phyloP scores from a whole-genome alignment of 169 alveolate species.

The Eimeria zaria region DNA sequence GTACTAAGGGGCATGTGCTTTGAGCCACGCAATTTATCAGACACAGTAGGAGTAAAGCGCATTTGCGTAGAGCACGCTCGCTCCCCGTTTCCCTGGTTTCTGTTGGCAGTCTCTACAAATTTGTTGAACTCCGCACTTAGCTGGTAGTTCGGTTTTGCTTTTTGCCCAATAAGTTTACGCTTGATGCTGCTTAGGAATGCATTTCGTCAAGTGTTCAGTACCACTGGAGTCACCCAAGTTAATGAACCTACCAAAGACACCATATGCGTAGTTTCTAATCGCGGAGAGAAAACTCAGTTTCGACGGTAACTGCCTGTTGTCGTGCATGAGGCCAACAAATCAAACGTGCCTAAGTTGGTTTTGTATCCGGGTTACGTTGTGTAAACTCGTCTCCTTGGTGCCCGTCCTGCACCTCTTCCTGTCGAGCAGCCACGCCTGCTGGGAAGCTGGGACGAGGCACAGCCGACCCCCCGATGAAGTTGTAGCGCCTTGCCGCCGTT shows the following conservation, averaged over 20 bases:
- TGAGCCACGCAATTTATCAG: neutral
- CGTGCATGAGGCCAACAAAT: no score
- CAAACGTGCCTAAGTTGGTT: neutral
- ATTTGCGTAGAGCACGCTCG: neutral
- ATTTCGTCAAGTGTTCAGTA: neutral
- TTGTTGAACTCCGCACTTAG: neutral
- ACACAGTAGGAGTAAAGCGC: neutral
- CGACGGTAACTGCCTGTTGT: neutral
- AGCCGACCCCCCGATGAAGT: neutral
- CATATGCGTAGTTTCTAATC: neutral
- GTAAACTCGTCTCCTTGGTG: neutral
- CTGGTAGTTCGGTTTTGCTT: neutral
- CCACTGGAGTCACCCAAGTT: neutral
- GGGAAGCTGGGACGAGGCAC: neutral
- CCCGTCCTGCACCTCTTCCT: neutral
- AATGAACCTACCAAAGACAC: neutral
- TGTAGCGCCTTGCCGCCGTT: neutral
- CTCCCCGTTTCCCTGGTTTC: neutral
- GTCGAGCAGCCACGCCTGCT: neutral
- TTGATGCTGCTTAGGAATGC: neutral
- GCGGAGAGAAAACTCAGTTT: neutral
- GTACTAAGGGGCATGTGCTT: neutral
- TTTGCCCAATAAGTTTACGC: neutral
- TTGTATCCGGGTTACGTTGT: neutral
- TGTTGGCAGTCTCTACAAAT: neutral